These are phyloP conservation scores for Adansonia digitata DNA, from an alignment of 345 rosid species.

Conservation along the genomic window DNA sequence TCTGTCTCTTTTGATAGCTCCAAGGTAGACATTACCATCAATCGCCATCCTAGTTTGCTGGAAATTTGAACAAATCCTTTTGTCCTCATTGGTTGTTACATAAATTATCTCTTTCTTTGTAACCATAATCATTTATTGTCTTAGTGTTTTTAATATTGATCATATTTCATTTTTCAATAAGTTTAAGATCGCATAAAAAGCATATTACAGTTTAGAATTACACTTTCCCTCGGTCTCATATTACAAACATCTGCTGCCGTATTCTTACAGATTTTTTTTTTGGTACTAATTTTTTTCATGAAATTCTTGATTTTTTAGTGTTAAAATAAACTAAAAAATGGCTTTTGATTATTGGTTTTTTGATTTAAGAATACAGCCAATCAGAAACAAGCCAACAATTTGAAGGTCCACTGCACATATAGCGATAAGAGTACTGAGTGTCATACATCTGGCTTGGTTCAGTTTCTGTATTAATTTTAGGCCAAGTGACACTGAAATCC, in stretches of 20 bases:
- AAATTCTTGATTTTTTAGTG: not conserved
- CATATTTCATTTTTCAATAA: not conserved
- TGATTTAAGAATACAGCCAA: not conserved
- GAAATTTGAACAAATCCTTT: not conserved
- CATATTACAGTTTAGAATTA: not conserved
- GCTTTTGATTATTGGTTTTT: not conserved
- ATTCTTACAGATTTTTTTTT: not conserved
- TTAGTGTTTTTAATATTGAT: not conserved
- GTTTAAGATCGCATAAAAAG: not conserved
- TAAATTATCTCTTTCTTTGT: not conserved
- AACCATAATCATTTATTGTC: not conserved
- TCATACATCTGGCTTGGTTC: not conserved
- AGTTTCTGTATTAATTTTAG: not conserved
- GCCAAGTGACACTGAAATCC: not conserved
- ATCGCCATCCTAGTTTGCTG: not conserved
- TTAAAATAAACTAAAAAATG: not conserved
- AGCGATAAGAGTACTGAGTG: not conserved
- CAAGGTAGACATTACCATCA: slow-evolving; percentile 4
- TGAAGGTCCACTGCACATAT: not conserved
- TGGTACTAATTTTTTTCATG: not conserved
- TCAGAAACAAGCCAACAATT: not conserved
- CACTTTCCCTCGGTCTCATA: not conserved
- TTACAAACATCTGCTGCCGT: not conserved
- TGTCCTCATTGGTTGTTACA: not conserved
- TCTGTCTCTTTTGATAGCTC: not conserved